These are phyloP conservation scores for Clathrospora elynae DNA, from an alignment of 2,329 filamentous ascomycete genomes.

Conservation along the genomic window DNA sequence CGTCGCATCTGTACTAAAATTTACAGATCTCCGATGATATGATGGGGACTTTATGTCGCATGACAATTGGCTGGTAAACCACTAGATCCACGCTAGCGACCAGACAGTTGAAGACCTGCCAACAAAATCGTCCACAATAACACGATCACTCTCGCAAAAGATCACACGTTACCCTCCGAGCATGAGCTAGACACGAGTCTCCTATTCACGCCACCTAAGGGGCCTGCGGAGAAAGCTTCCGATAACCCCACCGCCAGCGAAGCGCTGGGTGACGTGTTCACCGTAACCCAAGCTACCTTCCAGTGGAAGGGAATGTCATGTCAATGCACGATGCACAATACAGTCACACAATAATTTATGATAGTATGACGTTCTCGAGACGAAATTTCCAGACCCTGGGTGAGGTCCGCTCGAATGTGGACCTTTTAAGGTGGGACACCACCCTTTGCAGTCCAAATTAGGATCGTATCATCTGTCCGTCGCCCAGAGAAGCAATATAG, in stretches of 20 bases:
- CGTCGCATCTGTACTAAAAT: too few relatives aligned
- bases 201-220: too few relatives aligned
- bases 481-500: constrained; percentile 20
- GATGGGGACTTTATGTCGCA: too few relatives aligned
- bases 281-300: constrained; percentile 1
- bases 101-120: constrained; percentile 6
- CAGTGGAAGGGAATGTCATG: constrained; percentile 4
- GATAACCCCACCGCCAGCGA: too few relatives aligned
- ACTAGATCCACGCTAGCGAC: constrained; percentile 7
- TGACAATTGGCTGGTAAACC: neutral
- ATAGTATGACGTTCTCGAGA: neutral
- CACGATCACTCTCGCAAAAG: constrained; percentile 10
- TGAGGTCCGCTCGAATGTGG: neutral
- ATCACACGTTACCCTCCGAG: constrained; percentile 8
- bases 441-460: constrained; percentile 7
- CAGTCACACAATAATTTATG: constrained; percentile 7
- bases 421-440: constrained; percentile 9
- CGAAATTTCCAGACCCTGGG: neutral
- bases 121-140: constrained; percentile 5
- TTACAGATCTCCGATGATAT: too few relatives aligned
- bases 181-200: too few relatives aligned
- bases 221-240: too few relatives aligned
- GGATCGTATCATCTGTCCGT: constrained; percentile 8
- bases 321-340: constrained; percentile 7
- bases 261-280: constrained; percentile 12